Evolutionary conservation across 2,329 filamentous ascomycete species (phyloP), one percentile per base, ranked within the genome.

Genomic region (Diaporthe citriasiana): DNA sequence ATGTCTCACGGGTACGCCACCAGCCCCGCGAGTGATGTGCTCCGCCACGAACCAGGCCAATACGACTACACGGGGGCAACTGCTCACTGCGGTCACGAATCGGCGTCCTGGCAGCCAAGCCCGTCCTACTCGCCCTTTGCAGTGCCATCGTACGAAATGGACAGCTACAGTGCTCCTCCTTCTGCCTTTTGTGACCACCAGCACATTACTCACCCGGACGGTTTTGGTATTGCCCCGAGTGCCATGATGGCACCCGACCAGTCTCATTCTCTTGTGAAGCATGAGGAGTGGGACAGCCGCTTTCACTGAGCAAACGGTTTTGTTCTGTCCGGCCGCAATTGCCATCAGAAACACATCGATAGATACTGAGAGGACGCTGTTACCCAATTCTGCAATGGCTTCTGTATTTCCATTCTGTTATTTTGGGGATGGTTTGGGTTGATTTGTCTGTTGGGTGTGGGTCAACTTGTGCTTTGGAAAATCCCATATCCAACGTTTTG

Each of bases 81-180:
- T 83, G 51, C 82, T 55, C 79, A 80, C 35, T 71, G 70, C 25
- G 33, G 42, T 15, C 70, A 71, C 19, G 81, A 82, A 0, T 78
- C 78, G 27, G 68, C 70, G 35, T 77, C 80, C 19, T 84, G 82
- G 82, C 70, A 77, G 5, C 79, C 78, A n/a, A 79, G 76, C 35
- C 82, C 81, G 10, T 78, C 82, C 25, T 85, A 83, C 73, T 82
- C 84, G 51, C 80, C 84, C 13, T 87, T 85, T 73, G 83, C 85
- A 7, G 78, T 82, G 27, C 74, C 78, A 1, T 10, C 74, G 7
- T 83, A 80, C 69, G 77, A 80, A 3, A 80, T 80, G n/a, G 79
- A 82, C 9, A 76, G 78, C 22, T 81, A 79, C 71, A 75, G 73
- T 19, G 69, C 75, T 30, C 19, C 73, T n/a, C 63, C 76, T 25